Conservation (phyloP, 139 green algal species). For the Picochlorum sp. region DNA sequence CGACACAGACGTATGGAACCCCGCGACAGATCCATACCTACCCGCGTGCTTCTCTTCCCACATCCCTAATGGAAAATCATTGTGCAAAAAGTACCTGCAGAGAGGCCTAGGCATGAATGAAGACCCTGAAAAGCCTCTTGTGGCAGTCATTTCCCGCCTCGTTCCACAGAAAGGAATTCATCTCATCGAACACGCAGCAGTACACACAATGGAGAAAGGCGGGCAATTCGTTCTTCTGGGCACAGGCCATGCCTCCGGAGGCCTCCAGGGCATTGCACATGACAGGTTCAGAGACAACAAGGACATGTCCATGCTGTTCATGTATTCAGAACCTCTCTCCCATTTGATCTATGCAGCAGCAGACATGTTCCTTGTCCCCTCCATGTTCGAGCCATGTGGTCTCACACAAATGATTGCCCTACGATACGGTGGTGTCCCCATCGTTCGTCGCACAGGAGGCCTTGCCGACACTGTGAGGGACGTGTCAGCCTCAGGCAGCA, state of each 20-base stretch:
- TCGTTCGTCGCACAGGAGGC: slow-evolving; percentile 65
- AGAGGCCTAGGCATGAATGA: slow-evolving; percentile 71
- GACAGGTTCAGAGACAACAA: slow-evolving; percentile 34
- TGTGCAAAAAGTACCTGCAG: slow-evolving; percentile 83
- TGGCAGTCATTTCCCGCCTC: slow-evolving; percentile 80
- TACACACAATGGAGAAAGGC: slow-evolving; percentile 46
- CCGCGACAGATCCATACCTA: slow-evolving; percentile 57
- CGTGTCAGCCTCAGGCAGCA: slow-evolving; percentile 19
- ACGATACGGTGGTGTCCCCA: slow-evolving; percentile 59
- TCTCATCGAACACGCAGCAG: slow-evolving; percentile 75
- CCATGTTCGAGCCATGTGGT: slow-evolving; percentile 94
- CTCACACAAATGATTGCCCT: slow-evolving; percentile 76
- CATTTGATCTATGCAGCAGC: slow-evolving; percentile 86
- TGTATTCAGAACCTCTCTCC: slow-evolving; percentile 75
- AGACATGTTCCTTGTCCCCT: slow-evolving; percentile 89
- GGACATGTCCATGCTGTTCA: slow-evolving; percentile 43
- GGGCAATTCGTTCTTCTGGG: slow-evolving; percentile 92
- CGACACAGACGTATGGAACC: slow-evolving; percentile 77
- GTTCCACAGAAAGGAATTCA: slow-evolving; percentile 91
- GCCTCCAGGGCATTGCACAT: slow-evolving; percentile 67
- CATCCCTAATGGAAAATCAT: slow-evolving; percentile 54
- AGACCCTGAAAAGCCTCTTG: slow-evolving; percentile 66
- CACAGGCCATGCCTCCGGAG: slow-evolving; percentile 66
- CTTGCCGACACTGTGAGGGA: slow-evolving; percentile 80
- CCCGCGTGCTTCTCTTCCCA: slow-evolving; percentile 60